Evolutionary conservation across 1,284 basidiomycete species (phyloP).

Genomic region (Puccinia horiana): DNA sequence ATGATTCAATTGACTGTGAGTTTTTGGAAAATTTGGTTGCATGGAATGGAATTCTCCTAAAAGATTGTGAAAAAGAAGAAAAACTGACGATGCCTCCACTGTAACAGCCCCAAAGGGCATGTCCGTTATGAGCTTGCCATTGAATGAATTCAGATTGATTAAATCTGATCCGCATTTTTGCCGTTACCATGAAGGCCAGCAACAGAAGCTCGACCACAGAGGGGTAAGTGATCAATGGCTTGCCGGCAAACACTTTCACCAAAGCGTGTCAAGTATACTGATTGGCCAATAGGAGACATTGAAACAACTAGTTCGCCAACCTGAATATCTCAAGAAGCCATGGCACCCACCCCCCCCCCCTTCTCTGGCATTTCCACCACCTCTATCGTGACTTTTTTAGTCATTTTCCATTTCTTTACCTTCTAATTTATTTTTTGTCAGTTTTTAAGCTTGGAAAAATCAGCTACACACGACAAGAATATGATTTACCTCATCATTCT

Average conservation of each 20-base stretch:
- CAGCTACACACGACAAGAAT: too few species aligned
- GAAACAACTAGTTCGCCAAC: background rate
- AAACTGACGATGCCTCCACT: background rate
- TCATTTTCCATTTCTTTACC: too few species aligned
- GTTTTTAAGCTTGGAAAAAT: too few species aligned
- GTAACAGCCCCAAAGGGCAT: background rate
- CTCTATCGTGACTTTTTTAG: background rate
- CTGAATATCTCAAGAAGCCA: background rate
- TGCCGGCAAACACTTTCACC: background rate
- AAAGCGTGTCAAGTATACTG: background rate
- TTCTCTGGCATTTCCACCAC: conserved; percentile 25
- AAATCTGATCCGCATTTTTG: background rate
- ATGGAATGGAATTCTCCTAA: too few species aligned
- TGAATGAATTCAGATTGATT: conserved; percentile 18
- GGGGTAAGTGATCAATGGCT: conserved; percentile 29
- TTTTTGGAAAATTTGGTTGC: background rate
- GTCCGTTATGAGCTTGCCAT: background rate
- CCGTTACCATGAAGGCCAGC: conserved; percentile 26
- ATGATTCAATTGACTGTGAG: conserved; percentile 28
- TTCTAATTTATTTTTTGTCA: too few species aligned
- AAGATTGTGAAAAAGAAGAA: background rate
- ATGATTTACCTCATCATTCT: too few species aligned
- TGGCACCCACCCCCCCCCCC: conserved; percentile 8
- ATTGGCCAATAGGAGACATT: background rate
- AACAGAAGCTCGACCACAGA: background rate